Base-by-base conservation (phyloP, 345 rosid genomes). In the Linum tenue region DNA sequence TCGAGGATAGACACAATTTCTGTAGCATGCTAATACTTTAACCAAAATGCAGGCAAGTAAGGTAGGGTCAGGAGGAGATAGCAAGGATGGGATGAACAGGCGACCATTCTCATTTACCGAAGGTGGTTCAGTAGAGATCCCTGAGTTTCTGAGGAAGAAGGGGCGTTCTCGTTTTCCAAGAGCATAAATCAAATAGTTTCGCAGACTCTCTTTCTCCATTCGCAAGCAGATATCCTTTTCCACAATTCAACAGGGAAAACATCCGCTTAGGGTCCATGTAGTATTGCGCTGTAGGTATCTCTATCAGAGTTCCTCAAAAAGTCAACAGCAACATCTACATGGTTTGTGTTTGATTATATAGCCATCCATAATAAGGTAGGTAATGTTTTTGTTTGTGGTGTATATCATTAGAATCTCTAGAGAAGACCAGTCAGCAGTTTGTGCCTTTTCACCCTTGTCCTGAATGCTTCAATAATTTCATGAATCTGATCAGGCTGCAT, bases 81-180 rank as follows among this genome's bases (percentile, higher is more conserved):
- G 61, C 17, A 41, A 82, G 53, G 63, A 69, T n/a, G 96, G 90
- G 68, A 75, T 78, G 67, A 82, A 77, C 42, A 66, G 87, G 76
- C 83, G 89, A 60, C 85, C 86, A 8, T 77, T 90, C 67, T 80
- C 89, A 35, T 81, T 85, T 58, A 69, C 68, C 22, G 97, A 86
- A 75, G 84, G 90, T 16, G 79, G 90, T 80, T 79, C 84, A 6
- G 88, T 88, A 56, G 92, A 85, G 79, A 92, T 92, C 64, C 98
- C 98, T 0, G 97, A 88, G 82, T 92, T 90, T 84, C 83, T 90
- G 68, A 92, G 83, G 81, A 90, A 86, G 85, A 88, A 88, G 84
- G 97, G 95, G 0, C 86, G 89, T 2, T 85, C 97, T 38, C 94
- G 90, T 39, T 88, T 86, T 73, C 96, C 98, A 22, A 85, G 96